A percentile compares a stretch with the other conserved stretches of the same genome.
phyloP scores from a whole-genome alignment of 176 grass and related monocot genomes.

The Leersia perrieri region DNA sequence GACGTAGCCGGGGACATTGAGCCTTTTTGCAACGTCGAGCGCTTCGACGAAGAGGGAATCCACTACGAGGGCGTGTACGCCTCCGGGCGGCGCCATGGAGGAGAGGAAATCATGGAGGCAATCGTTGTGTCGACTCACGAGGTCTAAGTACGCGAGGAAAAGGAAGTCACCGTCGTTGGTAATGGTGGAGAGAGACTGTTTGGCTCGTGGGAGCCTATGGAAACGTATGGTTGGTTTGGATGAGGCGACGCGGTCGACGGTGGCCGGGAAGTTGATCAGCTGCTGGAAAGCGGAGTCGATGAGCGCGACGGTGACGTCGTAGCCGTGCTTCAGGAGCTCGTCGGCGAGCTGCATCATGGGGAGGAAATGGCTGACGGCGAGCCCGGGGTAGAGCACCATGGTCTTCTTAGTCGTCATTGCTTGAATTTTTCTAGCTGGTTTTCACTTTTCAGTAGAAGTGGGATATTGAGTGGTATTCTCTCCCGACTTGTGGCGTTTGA shows the following conservation, averaged over 20 bases:
- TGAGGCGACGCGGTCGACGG: conserved; percentile 26
- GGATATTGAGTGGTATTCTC: neutral
- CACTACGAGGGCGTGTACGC: conserved; percentile 31
- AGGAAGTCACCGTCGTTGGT: neutral
- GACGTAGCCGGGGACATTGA: conserved; percentile 26
- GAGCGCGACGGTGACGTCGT: conserved; percentile 29
- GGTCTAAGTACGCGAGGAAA: neutral
- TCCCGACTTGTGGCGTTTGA: too few species aligned
- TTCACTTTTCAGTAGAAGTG: neutral
- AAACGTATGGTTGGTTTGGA: conserved; percentile 36
- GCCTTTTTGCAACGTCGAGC: conserved; percentile 26
- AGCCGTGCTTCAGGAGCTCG: conserved; percentile 13
- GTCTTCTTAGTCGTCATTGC: conserved; percentile 27
- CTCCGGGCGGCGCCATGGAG: conserved; percentile 6
- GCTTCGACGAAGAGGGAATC: conserved; percentile 35
- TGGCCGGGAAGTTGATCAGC: neutral
- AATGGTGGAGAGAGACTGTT: neutral
- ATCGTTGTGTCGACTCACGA: conserved; percentile 20
- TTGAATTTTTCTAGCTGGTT: neutral
- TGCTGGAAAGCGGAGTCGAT: conserved; percentile 4
- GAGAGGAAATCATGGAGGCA: conserved; percentile 27
- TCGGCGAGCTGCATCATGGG: conserved; percentile 55
- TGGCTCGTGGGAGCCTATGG: conserved; percentile 20
- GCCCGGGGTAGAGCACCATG: conserved; percentile 42
- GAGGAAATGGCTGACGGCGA: conserved; percentile 36